These are phyloP conservation scores for Talaromyces ruber DNA, from an alignment of 495 filamentous ascomycete species.

Conservation along the genomic window DNA sequence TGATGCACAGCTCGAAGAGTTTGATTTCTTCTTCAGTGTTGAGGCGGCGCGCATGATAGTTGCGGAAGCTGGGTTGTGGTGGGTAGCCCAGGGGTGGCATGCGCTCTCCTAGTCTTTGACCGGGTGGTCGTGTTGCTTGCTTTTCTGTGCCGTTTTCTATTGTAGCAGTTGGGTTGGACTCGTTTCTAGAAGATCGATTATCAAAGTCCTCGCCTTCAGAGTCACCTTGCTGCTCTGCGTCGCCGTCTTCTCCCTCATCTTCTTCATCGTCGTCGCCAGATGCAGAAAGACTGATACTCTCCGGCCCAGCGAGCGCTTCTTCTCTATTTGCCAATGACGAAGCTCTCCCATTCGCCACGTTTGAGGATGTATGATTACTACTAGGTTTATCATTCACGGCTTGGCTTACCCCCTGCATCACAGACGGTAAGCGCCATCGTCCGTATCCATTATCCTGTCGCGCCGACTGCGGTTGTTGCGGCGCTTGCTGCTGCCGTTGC, in stretches of 20 bases:
- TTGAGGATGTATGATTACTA: not conserved
- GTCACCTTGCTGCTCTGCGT: not conserved
- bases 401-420: not conserved
- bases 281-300: not conserved
- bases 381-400: not conserved
- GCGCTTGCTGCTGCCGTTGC: conserved; percentile 4
- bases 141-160: not conserved
- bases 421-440: conserved; percentile 20
- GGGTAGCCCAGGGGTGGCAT: not conserved
- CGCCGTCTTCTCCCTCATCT: not conserved
- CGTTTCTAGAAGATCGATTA: not conserved
- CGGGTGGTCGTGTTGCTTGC: not conserved
- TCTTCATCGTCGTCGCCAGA: not conserved
- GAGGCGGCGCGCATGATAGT: conserved; percentile 33
- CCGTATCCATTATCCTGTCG: conserved; percentile 17
- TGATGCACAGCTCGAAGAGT: conserved; percentile 37
- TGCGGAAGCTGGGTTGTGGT: conserved; percentile 1
- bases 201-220: conserved; percentile 1
- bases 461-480: conserved; percentile 1
- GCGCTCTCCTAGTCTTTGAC: not conserved
- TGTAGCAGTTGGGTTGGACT: not conserved
- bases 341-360: not conserved
- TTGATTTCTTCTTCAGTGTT: conserved; percentile 36
- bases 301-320: no score
- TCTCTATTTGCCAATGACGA: not conserved